These are phyloP conservation scores for Exutisphaerella laricina DNA, from an alignment of 2,329 filamentous ascomycete species.

Conservation along the genomic window DNA sequence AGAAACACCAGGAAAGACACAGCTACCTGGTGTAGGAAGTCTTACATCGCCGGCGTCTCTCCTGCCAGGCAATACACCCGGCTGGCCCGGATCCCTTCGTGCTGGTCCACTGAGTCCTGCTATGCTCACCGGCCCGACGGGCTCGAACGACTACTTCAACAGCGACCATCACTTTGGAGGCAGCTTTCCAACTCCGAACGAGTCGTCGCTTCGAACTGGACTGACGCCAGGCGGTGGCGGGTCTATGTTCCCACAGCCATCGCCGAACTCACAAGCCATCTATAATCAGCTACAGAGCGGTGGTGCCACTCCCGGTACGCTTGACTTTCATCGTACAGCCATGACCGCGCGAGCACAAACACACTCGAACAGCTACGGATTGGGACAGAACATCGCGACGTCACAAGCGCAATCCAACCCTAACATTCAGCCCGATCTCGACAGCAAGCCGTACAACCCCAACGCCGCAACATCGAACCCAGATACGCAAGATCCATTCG, in stretches of 20 bases:
- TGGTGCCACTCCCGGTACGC: conserved; percentile 78
- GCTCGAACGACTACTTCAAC: conserved; percentile 71
- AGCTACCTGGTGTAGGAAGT: conserved; percentile 83
- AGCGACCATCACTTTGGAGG: conserved; percentile 69
- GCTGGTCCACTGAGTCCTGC: conserved; percentile 93
- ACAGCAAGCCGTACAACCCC: conserved; percentile 50
- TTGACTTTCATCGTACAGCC: conserved; percentile 93
- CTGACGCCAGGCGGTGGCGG: conserved; percentile 91
- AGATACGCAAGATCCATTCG: conserved; percentile 59
- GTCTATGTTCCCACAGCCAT: conserved; percentile 93
- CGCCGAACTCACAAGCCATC: conserved; percentile 77
- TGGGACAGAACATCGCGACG: conserved; percentile 35
- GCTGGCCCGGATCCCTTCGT: conserved; percentile 82
- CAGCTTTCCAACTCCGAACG: conserved; percentile 91
- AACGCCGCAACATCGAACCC: conserved; percentile 41
- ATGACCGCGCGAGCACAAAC: conserved; percentile 66
- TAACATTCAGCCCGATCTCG: conserved; percentile 35
- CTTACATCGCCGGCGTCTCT: conserved; percentile 86
- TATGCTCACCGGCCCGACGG: conserved; percentile 81
- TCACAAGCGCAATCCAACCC: conserved; percentile 41
- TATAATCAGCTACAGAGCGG: conserved; percentile 74
- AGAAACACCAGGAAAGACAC: conserved; percentile 73
- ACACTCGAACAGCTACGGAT: conserved; percentile 33
- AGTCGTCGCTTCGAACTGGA: conserved; percentile 86
- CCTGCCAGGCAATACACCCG: conserved; percentile 65